Conservation (phyloP, 2,329 filamentous ascomycete species). For the Coccinonectria pachysandricola region DNA sequence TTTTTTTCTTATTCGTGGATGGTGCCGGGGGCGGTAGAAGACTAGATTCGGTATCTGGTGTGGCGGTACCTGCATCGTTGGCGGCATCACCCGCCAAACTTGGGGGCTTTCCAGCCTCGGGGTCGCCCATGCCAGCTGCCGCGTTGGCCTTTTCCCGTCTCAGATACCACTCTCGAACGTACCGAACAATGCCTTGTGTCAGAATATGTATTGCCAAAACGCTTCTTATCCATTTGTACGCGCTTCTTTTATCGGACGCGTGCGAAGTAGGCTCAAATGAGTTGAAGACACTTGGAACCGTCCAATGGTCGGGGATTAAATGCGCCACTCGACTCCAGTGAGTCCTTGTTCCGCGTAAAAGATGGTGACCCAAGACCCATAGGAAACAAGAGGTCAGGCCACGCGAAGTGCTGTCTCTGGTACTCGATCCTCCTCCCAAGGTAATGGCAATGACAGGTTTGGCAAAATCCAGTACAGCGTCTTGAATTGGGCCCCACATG, state of each 20-base stretch:
- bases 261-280: conserved; percentile 31
- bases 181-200: conserved; percentile 61
- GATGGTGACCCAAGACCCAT: conserved; percentile 51
- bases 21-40: conserved; percentile 30
- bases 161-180: conserved; percentile 59
- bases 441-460: conserved; percentile 91
- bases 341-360: conserved; percentile 37
- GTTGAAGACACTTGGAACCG: conserved; percentile 33
- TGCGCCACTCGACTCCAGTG: conserved; percentile 37
- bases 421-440: conserved; percentile 68
- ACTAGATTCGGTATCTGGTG: conserved; percentile 40
- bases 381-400: conserved; percentile 62
- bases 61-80: conserved; percentile 33
- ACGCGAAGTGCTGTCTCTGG: conserved; percentile 56
- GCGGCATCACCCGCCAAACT: conserved; percentile 23
- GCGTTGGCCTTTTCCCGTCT: conserved; percentile 47
- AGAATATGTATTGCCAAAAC: conserved; percentile 65
- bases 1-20: conserved; percentile 64
- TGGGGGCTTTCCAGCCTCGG: conserved; percentile 48
- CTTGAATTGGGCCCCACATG: conserved; percentile 77
- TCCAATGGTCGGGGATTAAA: conserved; percentile 37
- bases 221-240: conserved; percentile 57
- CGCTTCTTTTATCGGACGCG: conserved; percentile 46
- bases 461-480: conserved; percentile 78
- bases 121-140: conserved; percentile 42